Conservation (phyloP, 2,329 filamentous ascomycete genomes). For the Dothideomycetidae sp. region DNA sequence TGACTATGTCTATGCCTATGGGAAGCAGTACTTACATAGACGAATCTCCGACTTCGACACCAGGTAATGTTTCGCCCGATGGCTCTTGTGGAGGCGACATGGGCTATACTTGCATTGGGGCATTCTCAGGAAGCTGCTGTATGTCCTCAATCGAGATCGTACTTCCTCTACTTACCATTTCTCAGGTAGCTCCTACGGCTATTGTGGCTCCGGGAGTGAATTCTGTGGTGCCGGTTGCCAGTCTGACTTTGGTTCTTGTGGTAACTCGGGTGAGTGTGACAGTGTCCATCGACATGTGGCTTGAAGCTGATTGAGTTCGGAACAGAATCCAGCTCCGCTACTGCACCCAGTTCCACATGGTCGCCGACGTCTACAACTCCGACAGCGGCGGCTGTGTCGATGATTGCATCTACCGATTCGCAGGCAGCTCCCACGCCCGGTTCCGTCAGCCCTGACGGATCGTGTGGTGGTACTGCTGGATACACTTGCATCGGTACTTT, state of each 20-base stretch:
- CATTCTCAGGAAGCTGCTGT: constrained; percentile 8
- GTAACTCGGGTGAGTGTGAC: not conserved
- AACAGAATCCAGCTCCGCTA: no score
- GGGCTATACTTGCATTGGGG: constrained; percentile 7
- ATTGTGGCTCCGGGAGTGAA: constrained; percentile 10
- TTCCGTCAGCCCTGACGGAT: constrained; percentile 4
- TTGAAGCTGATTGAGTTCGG: no score
- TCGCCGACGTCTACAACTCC: no score
- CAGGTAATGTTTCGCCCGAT: constrained; percentile 2
- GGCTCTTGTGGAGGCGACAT: constrained; percentile 6
- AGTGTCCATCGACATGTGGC: no score
- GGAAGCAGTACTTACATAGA: no score
- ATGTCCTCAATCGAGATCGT: not conserved
- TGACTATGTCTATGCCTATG: no score
- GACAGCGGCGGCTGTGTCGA: no score
- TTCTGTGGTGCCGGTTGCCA: constrained; percentile 13
- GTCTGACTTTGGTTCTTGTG: constrained; percentile 4
- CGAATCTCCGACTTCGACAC: not conserved
- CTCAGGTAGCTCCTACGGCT: constrained; percentile 11
- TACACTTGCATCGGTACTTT: constrained; percentile 7
- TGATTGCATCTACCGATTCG: no score
- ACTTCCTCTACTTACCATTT: not conserved
- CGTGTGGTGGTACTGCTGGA: constrained; percentile 3
- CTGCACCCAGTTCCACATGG: no score
- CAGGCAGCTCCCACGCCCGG: no score